Percentiles rank a stretch among this genome's conserved stretches.
phyloP scores from a whole-genome alignment of 1,139 yeast genomes.

The Tardiomyces digboiensis region DNA sequence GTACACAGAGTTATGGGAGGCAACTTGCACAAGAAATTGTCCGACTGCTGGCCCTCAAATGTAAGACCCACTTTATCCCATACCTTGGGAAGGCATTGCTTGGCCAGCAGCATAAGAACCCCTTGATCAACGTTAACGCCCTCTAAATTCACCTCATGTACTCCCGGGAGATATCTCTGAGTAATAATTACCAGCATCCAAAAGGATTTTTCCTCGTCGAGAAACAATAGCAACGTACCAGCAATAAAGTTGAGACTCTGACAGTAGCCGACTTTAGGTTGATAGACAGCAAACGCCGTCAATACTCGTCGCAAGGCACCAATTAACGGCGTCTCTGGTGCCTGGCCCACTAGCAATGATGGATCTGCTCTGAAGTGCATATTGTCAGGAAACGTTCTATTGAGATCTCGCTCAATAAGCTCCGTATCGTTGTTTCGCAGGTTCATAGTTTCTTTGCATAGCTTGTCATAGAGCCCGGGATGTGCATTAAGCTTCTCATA shows the following conservation, averaged over 20 bases:
- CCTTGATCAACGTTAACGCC: conserved; percentile 97
- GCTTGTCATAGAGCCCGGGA: conserved; percentile 60
- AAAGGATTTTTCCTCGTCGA: conserved; percentile 84
- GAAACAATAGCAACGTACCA: conserved; percentile 69
- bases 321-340: conserved; percentile 51
- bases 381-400: conserved; percentile 93
- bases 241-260: conserved; percentile 90
- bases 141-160: conserved; percentile 81
- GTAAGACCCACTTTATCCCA: conserved; percentile 49
- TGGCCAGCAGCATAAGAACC: conserved; percentile 75
- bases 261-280: conserved; percentile 91
- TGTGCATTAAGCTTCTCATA: conserved; percentile 60
- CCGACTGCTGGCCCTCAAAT: conserved; percentile 34
- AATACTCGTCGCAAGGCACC: conserved; percentile 70
- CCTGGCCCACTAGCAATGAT: conserved; percentile 7
- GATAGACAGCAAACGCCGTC: conserved; percentile 75
- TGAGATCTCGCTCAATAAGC: conserved; percentile 85
- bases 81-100: conserved; percentile 73
- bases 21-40: conserved; percentile 59
- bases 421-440: conserved; percentile 66
- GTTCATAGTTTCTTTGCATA: conserved; percentile 46
- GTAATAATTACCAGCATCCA: conserved; percentile 96
- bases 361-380: conserved; percentile 48
- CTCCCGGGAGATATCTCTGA: conserved; percentile 79
- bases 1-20: conserved; percentile 94